phyloP scores from a whole-genome alignment of 371 early-diverging fungal genomes.

The Conidiobolus coronatus region DNA sequence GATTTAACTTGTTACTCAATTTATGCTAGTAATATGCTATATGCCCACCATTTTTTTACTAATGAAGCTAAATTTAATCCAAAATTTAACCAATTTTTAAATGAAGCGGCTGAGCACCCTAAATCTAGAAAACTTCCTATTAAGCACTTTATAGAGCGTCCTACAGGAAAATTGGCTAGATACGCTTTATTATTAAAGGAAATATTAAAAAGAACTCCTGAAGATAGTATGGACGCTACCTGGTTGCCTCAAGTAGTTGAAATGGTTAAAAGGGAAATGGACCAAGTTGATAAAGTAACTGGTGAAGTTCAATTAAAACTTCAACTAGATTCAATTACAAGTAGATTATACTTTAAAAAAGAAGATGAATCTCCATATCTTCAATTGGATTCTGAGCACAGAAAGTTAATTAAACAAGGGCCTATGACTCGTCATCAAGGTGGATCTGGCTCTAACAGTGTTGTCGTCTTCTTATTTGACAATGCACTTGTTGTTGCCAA shows the following conservation, averaged over 20 bases:
- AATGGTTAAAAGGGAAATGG: conserved; percentile 35
- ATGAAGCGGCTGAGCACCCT: conserved; percentile 45
- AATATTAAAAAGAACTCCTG: conserved; percentile 58
- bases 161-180: conserved; percentile 70
- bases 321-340: background rate
- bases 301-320: conserved; percentile 1
- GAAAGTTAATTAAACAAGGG: background rate
- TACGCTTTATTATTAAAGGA: conserved; percentile 68
- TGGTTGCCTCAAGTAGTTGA: conserved; percentile 28
- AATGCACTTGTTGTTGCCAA: conserved; percentile 61
- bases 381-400: background rate
- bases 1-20: conserved; percentile 55
- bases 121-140: conserved; percentile 58
- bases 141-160: conserved; percentile 59
- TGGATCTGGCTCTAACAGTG: background rate
- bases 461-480: conserved; percentile 65
- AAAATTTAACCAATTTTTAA: conserved; percentile 18
- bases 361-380: background rate
- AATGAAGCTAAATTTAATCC: conserved; percentile 42
- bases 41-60: conserved; percentile 62
- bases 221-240: conserved; percentile 49
- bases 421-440: background rate
- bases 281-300: conserved; percentile 2
- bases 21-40: conserved; percentile 71
- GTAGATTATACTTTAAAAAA: background rate